Evolutionary conservation across 805 yeast genomes (phyloP), one percentile per base, ranked within the genome.

Genomic region (Metschnikowia vanudenii): DNA sequence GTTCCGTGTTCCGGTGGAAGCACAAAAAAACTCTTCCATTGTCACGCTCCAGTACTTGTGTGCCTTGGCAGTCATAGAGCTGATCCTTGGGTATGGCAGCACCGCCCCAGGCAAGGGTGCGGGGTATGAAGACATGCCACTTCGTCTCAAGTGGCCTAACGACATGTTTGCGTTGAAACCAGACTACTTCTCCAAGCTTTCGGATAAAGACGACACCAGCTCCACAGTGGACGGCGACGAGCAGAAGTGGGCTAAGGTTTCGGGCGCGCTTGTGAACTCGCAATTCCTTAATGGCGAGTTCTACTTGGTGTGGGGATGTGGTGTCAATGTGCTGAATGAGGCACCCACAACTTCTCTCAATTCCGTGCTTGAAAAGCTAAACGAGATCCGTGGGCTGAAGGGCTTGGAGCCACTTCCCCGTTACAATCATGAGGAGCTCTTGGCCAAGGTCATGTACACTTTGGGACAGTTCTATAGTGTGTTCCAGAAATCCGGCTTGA

Each of bases 141-240:
- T 92, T 12, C 76, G 81, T 41, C 76, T 94, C 49, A 94, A 94
- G 62, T 94, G 99, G 99, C 99, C 99, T 1, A 94, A 94, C 62
- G 99, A 94, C 64, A 69, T 94, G 12, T 94, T 88, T 60, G 81
- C 85, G 3, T 62, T 81, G 56, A 81, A 79, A 45, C 95, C 96
- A 0, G 82, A 81, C 44, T 78, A 69, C 53, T 75, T 63, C 54
- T 51, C 54, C 44, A 45, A 49, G 13, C 22, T 65, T 10, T 53
- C 61, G 11, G 73, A 68, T 22, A 64, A 65, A 37, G 52, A 68
- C 28, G 62, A 69, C 13, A 67, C 69, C 10, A 60, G 63, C 39
- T 36, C 51, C 19, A 71, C 73, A 4, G 69, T 73, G 0, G 71
- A 74, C 26, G 82, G 80, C 13, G 74, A 75, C 46, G 89, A 85